Base-by-base conservation (phyloP, 208 protist species). In the Trypanosoma congolense region DNA sequence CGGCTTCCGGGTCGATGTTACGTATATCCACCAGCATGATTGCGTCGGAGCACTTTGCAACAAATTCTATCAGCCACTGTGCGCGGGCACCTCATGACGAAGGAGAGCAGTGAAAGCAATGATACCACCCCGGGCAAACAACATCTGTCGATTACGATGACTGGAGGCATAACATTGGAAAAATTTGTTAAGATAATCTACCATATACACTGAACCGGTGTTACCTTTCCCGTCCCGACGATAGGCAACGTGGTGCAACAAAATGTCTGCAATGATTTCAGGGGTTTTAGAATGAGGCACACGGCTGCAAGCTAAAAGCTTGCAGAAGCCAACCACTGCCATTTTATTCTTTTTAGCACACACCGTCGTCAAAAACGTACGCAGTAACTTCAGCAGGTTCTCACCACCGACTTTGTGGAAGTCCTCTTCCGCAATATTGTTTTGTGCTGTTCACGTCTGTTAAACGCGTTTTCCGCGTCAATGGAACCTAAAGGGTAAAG, bases 271-370 rank as follows among this genome's bases (percentile, higher is more conserved):
- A 16, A 95, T 54, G 3, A 92, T 64, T 24, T 73, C 57, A 38
- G 73, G 65, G 30, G 86, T 67, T 19, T 63, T 52, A 3, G 75
- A 71, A 2, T 61, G 50, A 6, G 82, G 79, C 18, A 95, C 55
- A 28, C 88, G 88, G 56, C 92, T 95, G 66, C 80, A 86, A 45
- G 80, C 90, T 18, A 95, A 70, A 42, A 95, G 68, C 68, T 95
- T 95, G 59, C 84, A 91, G 53, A 90, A 88, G 6, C 88, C 88
- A 12, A 74, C 63, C 8, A 85, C 56, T 21, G 61, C 46, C 18
- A 85, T 65, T 41, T 44, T 19, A 50, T 81, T 70, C 64, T 75
- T 75, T 47, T 62, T 63, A 21, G 64, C 55, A 48, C 58, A 70
- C 35, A 50, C 49, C 18, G 56, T 64, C 2, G 44, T 21, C 49